A percentile compares a stretch with the other conserved stretches of the same genome.
Evolutionary conservation across 1,139 yeast species (phyloP).

Genomic region (Blastobotrys buckinghamii): DNA sequence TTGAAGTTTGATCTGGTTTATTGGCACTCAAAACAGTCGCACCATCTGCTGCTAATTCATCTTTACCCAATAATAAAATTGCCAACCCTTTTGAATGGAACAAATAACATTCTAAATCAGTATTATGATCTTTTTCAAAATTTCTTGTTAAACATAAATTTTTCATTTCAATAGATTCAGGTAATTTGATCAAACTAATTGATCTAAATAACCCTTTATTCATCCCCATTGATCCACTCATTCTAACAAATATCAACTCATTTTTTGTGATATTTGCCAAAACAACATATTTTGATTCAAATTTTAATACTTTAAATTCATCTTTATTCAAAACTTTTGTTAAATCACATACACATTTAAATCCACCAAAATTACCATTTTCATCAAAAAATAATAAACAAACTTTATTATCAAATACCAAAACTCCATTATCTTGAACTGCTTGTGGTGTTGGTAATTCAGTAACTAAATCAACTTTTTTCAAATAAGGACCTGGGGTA

Average conservation of each 20-base stretch:
- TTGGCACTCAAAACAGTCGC: slow-evolving; percentile 7
- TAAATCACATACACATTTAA: slow-evolving; percentile 8
- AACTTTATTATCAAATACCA: slow-evolving; percentile 10
- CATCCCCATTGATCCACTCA: neutral
- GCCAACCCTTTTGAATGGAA: slow-evolving; percentile 22
- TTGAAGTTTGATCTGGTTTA: neutral
- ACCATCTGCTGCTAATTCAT: slow-evolving; percentile 9
- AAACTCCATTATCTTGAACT: slow-evolving; percentile 4
- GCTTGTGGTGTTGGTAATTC: slow-evolving; percentile 3
- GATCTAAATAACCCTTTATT: slow-evolving; percentile 3
- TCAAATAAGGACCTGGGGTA: slow-evolving; percentile 6
- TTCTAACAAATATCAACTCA: slow-evolving; percentile 10
- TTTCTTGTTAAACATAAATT: slow-evolving; percentile 18
- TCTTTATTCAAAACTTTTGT: neutral
- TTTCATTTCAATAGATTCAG: slow-evolving; percentile 14
- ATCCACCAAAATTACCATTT: neutral
- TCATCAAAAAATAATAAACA: slow-evolving; percentile 1
- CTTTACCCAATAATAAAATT: slow-evolving; percentile 12
- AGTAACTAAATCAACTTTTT: neutral
- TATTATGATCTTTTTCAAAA: slow-evolving; percentile 14
- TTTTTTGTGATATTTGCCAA: slow-evolving; percentile 12
- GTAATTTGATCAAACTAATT: slow-evolving; percentile 6
- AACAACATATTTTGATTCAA: slow-evolving; percentile 10
- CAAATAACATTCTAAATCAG: slow-evolving; percentile 21
- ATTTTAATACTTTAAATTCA: slow-evolving; percentile 7